Base-by-base conservation (phyloP, 768 basidiomycete species). In the Pleurotus eryngii region DNA sequence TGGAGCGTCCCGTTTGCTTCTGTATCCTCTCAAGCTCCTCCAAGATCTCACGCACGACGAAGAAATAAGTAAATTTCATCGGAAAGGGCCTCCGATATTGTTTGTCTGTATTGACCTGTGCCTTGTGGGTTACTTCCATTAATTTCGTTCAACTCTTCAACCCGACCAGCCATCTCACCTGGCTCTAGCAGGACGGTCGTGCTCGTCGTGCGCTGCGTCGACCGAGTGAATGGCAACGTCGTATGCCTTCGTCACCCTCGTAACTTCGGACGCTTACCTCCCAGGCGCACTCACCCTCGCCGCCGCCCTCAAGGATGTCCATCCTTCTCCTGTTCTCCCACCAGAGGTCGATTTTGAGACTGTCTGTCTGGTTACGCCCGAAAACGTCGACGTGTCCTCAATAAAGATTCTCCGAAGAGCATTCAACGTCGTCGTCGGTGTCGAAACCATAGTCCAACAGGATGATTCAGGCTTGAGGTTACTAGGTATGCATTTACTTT, bases 341-440 rank as follows among this genome's bases (percentile, higher is more conserved):
- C 83, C 85, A 53, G 80, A 84, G 67, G 81, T 86, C 57, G 79
- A 86, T 49, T 91, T 91, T 66, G 78, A 87, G 60, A 90, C 89
- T 12, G 86, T 95, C 59, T 97, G 94, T 73, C 75, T 99, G 43
- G 92, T 96, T 59, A 96, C 96, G 24, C 97, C 97, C 53, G 93
- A 97, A 68, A 88, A 91, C 0, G 86, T 98, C 69, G 87, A 92
- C 70, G 89, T 95, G 22, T 77, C 81, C 49, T 80, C 90, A 54
- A 86, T 95, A 60, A 91, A 86, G 66, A 80, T 84, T 51, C 81
- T 98, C 49, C 79, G 95, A 60, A 81, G 81, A 66, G 86, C 84
- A 7, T 99, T 88, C 67, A 82, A 95, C 68, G 65, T 88, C 43
- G 95, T 98, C 56, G 76, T 98, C 53, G 97, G 95, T 47, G 95